Base-by-base conservation (phyloP, 371 early-diverging fungal species). In the Apophysomyces variabilis region DNA sequence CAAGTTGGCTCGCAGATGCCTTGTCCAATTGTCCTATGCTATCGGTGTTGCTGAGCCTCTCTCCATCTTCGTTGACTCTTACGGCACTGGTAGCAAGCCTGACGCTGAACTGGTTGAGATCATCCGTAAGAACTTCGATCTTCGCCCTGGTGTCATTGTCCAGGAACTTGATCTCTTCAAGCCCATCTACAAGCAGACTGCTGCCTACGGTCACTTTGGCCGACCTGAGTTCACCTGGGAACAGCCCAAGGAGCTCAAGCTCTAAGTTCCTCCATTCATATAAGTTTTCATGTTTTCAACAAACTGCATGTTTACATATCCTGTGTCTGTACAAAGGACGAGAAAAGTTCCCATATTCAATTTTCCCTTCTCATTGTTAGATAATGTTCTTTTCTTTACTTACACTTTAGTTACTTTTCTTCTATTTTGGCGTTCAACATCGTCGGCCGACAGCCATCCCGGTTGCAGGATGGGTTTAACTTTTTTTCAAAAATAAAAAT, bases 151-250 rank as follows among this genome's bases (percentile, higher is more conserved):
- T 85, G 91, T 92, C 75, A 98, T 99, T 73, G 98, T 98, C 83
- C 91, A 94, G 87, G 96, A 96, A 77, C 90, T 99, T 59, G 93
- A 96, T 77, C 92, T 99, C 69, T 93, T 91, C 91, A 93, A 95
- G 89, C 99, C 99, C 75, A 94, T 96, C 82, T 99, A 98, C 92
- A 90, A 90, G 82, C 86, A 94, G 85, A 97, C 99, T 61, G 97
- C 99, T 60, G 89, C 92, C 73, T 99, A 99, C 84, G 99, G 99
- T 69, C 99, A 99, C 91, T 99, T 99, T 87, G 99, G 99, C 72
- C 95, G 98, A 75, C 85, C 86, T 60, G 93, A 96, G 80, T 96
- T 96, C 91, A 84, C 92, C 66, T 99, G 99, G 99, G 98, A 97
- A 87, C 88, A 95, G 83, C 94, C 95, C 81, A 95, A 93, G 90